Percentiles rank a stretch among this genome's conserved stretches.
Evolutionary conservation across 2,329 filamentous ascomycete species (phyloP).

Genomic region (Trichoderma cornu-damae): DNA sequence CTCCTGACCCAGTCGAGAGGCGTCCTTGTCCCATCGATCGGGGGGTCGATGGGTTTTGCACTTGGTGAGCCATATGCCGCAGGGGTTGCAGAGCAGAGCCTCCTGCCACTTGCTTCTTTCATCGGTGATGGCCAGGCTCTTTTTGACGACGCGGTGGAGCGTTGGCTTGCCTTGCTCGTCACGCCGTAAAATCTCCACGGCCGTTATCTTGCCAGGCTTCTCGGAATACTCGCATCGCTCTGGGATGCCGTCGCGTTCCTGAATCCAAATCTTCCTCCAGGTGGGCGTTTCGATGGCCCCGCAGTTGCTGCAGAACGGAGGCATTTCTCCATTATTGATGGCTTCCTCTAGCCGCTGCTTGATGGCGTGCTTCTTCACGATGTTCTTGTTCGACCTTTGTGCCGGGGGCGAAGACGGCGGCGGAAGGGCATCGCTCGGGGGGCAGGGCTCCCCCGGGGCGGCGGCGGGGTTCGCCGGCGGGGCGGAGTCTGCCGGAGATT

Average conservation of each 20-base stretch:
- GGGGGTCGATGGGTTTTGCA: constrained; percentile 77
- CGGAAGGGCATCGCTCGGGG: constrained; percentile 40
- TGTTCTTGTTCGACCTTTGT: constrained; percentile 57
- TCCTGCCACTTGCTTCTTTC: constrained; percentile 65
- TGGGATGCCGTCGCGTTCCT: constrained; percentile 65
- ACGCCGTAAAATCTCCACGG: constrained; percentile 62
- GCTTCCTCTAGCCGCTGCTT: constrained; percentile 55
- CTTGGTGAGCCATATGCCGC: constrained; percentile 91
- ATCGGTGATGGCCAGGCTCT: constrained; percentile 56
- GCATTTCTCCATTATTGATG: constrained; percentile 75
- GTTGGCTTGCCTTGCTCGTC: constrained; percentile 59
- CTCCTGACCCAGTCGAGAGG: constrained; percentile 47
- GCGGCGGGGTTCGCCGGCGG: constrained; percentile 20
- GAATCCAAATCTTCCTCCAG: constrained; percentile 90
- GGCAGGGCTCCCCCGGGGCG: constrained; percentile 38
- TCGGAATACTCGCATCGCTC: constrained; percentile 63
- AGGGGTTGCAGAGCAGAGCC: constrained; percentile 85
- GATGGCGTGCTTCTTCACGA: constrained; percentile 57
- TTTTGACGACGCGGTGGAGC: constrained; percentile 73
- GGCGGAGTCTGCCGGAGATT: background rate
- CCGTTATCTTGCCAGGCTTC: constrained; percentile 67
- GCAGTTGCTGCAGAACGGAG: constrained; percentile 86
- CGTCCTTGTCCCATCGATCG: constrained; percentile 72
- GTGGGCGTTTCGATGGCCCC: constrained; percentile 94
- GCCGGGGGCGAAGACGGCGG: constrained; percentile 38